phyloP scores from a whole-genome alignment of 2,329 filamentous ascomycete species.

The Chrysosporium keratinophilum region DNA sequence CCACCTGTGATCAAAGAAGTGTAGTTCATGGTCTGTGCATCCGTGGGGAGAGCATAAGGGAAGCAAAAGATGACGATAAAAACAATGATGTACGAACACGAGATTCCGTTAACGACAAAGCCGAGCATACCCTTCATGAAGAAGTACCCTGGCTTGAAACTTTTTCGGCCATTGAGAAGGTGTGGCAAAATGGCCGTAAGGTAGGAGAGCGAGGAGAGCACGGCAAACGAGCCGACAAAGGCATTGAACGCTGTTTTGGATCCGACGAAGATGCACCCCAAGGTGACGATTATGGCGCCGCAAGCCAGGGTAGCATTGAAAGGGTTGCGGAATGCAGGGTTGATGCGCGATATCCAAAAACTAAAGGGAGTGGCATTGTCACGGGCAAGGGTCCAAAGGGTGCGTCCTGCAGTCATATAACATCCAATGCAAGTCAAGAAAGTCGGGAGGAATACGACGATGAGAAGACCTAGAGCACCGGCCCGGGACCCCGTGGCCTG shows the following conservation, averaged over 20 bases:
- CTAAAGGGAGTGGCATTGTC: slow-evolving; percentile 47
- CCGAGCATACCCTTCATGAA: slow-evolving; percentile 43
- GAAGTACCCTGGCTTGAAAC: slow-evolving; percentile 46
- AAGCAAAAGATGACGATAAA: slow-evolving; percentile 54
- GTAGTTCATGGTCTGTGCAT: slow-evolving; percentile 45
- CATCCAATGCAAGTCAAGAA: slow-evolving; percentile 44
- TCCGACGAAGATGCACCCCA: slow-evolving; percentile 49
- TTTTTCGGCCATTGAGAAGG: slow-evolving; percentile 42
- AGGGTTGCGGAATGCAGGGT: slow-evolving; percentile 47
- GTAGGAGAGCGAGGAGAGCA: slow-evolving; percentile 48
- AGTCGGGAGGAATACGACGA: slow-evolving; percentile 48
- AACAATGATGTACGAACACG: slow-evolving; percentile 40
- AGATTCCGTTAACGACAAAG: slow-evolving; percentile 39
- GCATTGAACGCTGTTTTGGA: slow-evolving; percentile 47
- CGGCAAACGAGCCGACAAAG: slow-evolving; percentile 49
- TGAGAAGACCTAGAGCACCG: slow-evolving; percentile 48
- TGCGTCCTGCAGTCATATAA: slow-evolving; percentile 52
- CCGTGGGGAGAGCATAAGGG: slow-evolving; percentile 40
- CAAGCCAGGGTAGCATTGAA: slow-evolving; percentile 50
- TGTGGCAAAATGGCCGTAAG: slow-evolving; percentile 44
- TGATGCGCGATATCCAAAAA: slow-evolving; percentile 33
- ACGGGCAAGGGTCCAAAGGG: slow-evolving; percentile 45
- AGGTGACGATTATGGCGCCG: slow-evolving; percentile 41
- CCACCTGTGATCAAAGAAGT: slow-evolving; percentile 44
- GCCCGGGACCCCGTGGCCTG: slow-evolving; percentile 42